Evolutionary conservation across 768 basidiomycete genomes (phyloP), one percentile per base, ranked within the genome.

Genomic region (Boletus rubroflammeus): DNA sequence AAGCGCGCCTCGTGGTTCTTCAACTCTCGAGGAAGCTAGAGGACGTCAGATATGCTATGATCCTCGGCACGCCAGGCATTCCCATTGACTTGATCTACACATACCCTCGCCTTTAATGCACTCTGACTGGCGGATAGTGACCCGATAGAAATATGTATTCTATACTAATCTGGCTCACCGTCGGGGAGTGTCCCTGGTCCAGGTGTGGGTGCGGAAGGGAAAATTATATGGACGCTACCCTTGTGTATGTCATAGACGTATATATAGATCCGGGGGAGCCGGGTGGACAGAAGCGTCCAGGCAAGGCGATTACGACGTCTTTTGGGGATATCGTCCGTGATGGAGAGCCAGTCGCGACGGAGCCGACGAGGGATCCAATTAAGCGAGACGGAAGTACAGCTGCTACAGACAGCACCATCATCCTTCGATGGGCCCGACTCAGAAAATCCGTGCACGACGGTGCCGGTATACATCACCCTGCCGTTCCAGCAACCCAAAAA

Each of bases 1-100:
- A 93, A 93, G 76, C 89, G 91, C 57, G 89, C 91, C 49, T 93
- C 91, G 54, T 93, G 91, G 91, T 93, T 93, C 75, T 93, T 93
- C 79, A 88, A 86, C 71, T 85, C 88, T 61, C 85, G 88, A 69
- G 86, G 75, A 81, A 65, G 64, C 58, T 73, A 65, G 64, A 59
- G 57, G 49, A 52, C 35, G 43, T 53, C 56, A 51, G 59, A 50
- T 38, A 34, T 53, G 42, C 50, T 46, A 38, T n/a, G 51, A 51
- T 61, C 47, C 55, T 49, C 53, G 60, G 51, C 55, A 45, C 21
- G 48, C 28, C 47, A 46, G 45, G 46, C 42, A 43, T 58, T 54
- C 52, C 38, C 57, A 58, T 38, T 51, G 53, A 62, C 50, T 54
- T 59, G 66, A 66, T 66, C 68, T 72, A 70, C 61, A 55, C 55